Percentiles rank a stretch among this genome's conserved stretches.
phyloP scores from a whole-genome alignment of 768 basidiomycete species.

The Auriculariales sp. region DNA sequence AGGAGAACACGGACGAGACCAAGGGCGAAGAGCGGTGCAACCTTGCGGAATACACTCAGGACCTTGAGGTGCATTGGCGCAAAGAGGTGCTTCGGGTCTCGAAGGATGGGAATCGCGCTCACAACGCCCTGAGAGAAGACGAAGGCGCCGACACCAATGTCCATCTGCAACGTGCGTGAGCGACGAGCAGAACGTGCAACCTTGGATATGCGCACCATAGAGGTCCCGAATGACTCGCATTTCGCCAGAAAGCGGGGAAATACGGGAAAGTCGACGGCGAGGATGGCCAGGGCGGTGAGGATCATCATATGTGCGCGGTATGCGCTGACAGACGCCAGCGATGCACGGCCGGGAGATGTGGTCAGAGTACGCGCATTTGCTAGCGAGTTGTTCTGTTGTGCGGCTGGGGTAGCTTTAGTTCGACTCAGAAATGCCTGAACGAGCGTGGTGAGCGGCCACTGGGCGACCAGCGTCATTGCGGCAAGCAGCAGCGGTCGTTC shows the following conservation, averaged over 20 bases:
- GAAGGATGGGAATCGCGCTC: conserved; percentile 71
- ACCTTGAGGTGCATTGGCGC: conserved; percentile 38
- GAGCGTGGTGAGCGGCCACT: conserved; percentile 22
- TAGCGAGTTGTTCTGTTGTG: not conserved
- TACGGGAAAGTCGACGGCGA: conserved; percentile 89
- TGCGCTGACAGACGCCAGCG: conserved; percentile 61
- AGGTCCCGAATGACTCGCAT: conserved; percentile 88
- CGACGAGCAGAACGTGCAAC: not conserved
- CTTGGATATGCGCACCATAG: conserved; percentile 44
- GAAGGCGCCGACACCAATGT: conserved; percentile 92
- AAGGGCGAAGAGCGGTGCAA: conserved; percentile 50
- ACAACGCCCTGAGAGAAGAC: conserved; percentile 92
- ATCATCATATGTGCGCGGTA: conserved; percentile 94
- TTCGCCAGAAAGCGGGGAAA: conserved; percentile 84
- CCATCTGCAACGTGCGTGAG: conserved; percentile 61
- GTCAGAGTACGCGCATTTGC: not conserved
- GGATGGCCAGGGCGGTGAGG: conserved; percentile 78
- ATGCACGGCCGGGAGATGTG: not conserved
- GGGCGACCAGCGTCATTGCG: conserved; percentile 2
- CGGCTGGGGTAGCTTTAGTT: too few species aligned
- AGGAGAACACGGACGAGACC: conserved; percentile 67
- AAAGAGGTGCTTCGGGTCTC: conserved; percentile 38
- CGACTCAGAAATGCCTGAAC: conserved; percentile 25
- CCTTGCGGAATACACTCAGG: conserved; percentile 34
- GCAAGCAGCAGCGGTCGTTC: conserved; percentile 38